Percentiles rank a stretch among this genome's conserved stretches.
These are phyloP conservation scores for Hagleromyces aurorensis DNA, from an alignment of 805 yeast genomes.

Conservation along the genomic window DNA sequence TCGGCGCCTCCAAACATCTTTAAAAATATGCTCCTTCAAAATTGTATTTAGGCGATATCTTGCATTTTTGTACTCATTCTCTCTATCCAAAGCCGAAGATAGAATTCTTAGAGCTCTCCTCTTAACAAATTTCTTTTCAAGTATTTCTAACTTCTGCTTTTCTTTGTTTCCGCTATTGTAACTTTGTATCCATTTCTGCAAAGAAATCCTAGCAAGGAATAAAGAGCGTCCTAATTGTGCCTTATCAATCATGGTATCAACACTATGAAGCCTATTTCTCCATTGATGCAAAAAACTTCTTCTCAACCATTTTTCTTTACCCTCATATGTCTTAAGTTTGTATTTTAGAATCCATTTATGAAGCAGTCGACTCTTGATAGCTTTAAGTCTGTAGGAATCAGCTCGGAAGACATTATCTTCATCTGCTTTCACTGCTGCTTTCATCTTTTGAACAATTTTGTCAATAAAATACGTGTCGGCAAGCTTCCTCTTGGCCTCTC, in stretches of 20 bases:
- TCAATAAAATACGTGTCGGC: slow-evolving; percentile 23
- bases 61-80: slow-evolving; percentile 9
- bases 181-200: no score
- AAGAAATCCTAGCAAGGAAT: no score
- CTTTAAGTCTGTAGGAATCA: no score
- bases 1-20: slow-evolving; percentile 18
- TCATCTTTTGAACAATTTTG: slow-evolving; percentile 11
- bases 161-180: no score
- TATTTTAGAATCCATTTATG: no score
- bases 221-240: slow-evolving; percentile 8
- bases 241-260: slow-evolving; percentile 10
- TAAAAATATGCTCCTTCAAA: slow-evolving; percentile 9
- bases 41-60: slow-evolving; percentile 4
- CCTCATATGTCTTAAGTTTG: no score
- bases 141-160: not conserved
- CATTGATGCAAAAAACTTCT: slow-evolving; percentile 1
- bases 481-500: slow-evolving; percentile 12
- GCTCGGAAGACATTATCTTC: no score
- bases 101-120: slow-evolving; percentile 7
- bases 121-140: slow-evolving; percentile 10
- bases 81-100: slow-evolving; percentile 4
- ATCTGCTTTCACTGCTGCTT: slow-evolving; percentile 3
- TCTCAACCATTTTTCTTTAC: slow-evolving; percentile 1
- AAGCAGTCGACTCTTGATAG: no score
- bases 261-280: slow-evolving; percentile 4